Percentiles rank a stretch among this genome's conserved stretches.
These are phyloP conservation scores for Dactylellina cionopaga DNA, from an alignment of 2,329 filamentous ascomycete genomes.

Conservation along the genomic window DNA sequence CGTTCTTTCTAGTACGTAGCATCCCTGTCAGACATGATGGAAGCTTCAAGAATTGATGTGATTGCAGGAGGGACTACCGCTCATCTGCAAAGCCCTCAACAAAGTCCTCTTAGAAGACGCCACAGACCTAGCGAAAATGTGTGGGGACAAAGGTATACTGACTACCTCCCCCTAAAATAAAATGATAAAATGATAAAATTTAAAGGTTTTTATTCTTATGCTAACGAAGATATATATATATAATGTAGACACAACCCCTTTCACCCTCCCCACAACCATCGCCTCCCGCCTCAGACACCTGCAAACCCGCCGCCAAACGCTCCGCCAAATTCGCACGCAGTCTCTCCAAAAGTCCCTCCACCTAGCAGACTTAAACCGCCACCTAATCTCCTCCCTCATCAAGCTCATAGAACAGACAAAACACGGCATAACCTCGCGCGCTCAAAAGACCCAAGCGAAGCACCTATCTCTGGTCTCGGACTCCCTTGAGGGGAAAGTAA, in stretches of 20 bases:
- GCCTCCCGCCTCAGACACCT: constrained; percentile 27
- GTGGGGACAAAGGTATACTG: constrained; percentile 31
- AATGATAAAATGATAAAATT: no score
- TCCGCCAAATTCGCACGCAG: constrained; percentile 51
- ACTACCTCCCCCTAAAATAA: background rate
- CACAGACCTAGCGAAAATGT: constrained; percentile 46
- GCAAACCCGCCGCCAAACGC: constrained; percentile 26
- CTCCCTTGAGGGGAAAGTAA: constrained; percentile 55
- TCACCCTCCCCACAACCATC: constrained; percentile 29
- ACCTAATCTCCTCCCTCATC: constrained; percentile 27
- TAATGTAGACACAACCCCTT: constrained; percentile 17
- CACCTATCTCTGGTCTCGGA: constrained; percentile 55
- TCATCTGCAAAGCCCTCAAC: constrained; percentile 48
- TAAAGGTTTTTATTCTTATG: no score
- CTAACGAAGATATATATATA: background rate
- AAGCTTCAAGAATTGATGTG: background rate
- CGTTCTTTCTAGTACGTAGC: constrained; percentile 44
- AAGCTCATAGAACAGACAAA: constrained; percentile 46
- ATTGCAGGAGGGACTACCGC: constrained; percentile 34
- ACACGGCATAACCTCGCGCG: constrained; percentile 42
- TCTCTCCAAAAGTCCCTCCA: constrained; percentile 52
- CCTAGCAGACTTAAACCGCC: constrained; percentile 32
- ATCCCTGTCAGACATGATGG: background rate
- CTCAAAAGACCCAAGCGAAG: constrained; percentile 52
- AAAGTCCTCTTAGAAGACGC: constrained; percentile 49